A percentile compares a stretch with the other conserved stretches of the same genome.
These are phyloP conservation scores for Paramecium sonneborni DNA, from an alignment of 73 alveolate species.

Conservation along the genomic window DNA sequence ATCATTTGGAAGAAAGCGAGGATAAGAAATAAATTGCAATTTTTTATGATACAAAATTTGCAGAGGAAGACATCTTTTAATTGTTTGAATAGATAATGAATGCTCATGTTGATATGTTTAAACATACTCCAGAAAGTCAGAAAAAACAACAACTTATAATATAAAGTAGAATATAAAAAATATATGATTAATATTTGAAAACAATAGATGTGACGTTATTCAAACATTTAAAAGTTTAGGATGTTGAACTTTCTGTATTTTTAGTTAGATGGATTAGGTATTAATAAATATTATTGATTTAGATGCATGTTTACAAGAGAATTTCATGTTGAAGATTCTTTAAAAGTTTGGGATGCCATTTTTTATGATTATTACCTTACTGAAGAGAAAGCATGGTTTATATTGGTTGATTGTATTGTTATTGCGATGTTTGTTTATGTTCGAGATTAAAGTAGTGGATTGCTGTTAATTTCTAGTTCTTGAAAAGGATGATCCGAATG, in stretches of 20 bases:
- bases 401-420: conserved; percentile 50
- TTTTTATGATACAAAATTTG: conserved; percentile 50
- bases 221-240: conserved; percentile 50
- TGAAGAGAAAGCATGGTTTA: neutral
- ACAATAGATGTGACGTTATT: conserved; percentile 19
- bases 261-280: conserved; percentile 56
- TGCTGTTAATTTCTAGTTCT: neutral
- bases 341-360: conserved; percentile 65
- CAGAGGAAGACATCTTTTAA: conserved; percentile 61
- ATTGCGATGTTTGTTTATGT: conserved; percentile 60
- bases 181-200: conserved; percentile 46
- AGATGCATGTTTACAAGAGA: conserved; percentile 67
- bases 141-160: conserved; percentile 40
- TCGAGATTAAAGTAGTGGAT: conserved; percentile 35
- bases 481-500: conserved; percentile 60
- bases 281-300: neutral
- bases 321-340: conserved; percentile 62
- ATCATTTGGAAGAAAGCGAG: neutral
- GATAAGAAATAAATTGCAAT: neutral
- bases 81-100: conserved; percentile 46
- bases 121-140: conserved; percentile 1
- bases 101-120: conserved; percentile 64
- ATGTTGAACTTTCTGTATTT: conserved; percentile 51
- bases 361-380: conserved; percentile 50
- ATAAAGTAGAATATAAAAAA: conserved; percentile 15